Percentiles rank a stretch among this genome's conserved stretches.
phyloP scores from a whole-genome alignment of 495 filamentous ascomycete genomes.

The Pseudevernia furfuracea region DNA sequence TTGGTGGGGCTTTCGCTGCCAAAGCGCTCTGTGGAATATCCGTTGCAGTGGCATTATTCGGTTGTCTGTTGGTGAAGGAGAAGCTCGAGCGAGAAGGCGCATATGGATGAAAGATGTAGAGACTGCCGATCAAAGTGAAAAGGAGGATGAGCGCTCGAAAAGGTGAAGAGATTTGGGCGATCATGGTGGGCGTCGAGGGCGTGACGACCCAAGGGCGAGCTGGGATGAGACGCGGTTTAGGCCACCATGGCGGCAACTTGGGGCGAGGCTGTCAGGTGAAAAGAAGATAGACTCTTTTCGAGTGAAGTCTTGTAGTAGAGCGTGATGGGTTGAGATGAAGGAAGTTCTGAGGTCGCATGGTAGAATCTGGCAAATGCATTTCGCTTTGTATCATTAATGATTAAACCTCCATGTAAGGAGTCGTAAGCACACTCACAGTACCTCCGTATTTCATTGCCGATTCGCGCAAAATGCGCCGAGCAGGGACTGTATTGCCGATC shows the following conservation, averaged over 20 bases:
- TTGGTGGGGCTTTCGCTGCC: background rate
- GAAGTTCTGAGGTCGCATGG: too few species aligned
- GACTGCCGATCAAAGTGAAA: background rate
- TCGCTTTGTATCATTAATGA: too few species aligned
- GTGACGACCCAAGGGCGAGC: background rate
- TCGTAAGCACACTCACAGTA: too few species aligned
- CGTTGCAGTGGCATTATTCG: background rate
- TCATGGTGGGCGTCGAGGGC: background rate
- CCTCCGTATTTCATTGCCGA: too few species aligned
- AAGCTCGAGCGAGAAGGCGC: background rate
- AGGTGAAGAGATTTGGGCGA: background rate
- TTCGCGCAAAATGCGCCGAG: too few species aligned
- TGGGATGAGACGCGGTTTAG: background rate
- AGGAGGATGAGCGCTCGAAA: background rate
- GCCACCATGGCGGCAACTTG: background rate
- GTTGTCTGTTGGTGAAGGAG: background rate
- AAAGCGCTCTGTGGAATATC: background rate
- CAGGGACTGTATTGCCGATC: too few species aligned
- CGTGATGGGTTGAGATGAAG: background rate
- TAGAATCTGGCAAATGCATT: too few species aligned
- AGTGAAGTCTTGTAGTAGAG: background rate
- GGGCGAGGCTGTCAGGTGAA: background rate
- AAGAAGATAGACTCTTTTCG: background rate
- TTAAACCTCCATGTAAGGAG: too few species aligned
- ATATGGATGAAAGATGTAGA: conserved; percentile 4